Conservation (phyloP, 1,284 basidiomycete genomes). For the Stygiomarasmius scandens region DNA sequence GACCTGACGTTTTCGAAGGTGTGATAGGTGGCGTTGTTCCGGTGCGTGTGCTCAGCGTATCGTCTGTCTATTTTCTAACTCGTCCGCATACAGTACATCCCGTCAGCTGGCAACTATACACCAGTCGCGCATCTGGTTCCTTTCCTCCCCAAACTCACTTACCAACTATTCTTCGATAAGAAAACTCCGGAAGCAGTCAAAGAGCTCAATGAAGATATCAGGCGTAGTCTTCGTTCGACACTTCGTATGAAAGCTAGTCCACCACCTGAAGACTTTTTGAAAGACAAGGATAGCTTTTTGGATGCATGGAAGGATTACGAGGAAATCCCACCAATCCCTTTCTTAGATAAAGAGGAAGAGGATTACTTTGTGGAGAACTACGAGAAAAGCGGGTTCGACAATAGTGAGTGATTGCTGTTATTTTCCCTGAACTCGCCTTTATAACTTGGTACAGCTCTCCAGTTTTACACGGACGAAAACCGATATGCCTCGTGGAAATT, state of each 20-base stretch:
- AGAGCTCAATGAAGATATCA: conserved; percentile 60
- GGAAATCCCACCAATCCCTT: conserved; percentile 62
- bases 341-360: conserved; percentile 60
- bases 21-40: conserved; percentile 65
- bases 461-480: conserved; percentile 63
- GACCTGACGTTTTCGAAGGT: conserved; percentile 62
- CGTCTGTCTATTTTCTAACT: neutral
- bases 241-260: conserved; percentile 53
- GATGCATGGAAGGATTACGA: conserved; percentile 48
- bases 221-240: conserved; percentile 51
- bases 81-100: conserved; percentile 62
- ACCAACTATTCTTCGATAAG: conserved; percentile 63
- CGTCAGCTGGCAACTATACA: conserved; percentile 46
- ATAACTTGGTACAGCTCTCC: conserved; percentile 41
- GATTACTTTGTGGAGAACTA: conserved; percentile 69
- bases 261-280: conserved; percentile 57
- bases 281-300: conserved; percentile 49
- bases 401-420: conserved; percentile 49
- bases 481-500: conserved; percentile 52
- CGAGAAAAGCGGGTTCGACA: conserved; percentile 53
- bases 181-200: conserved; percentile 46
- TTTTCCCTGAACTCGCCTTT: neutral
- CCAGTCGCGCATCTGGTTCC: conserved; percentile 45
- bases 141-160: conserved; percentile 54
- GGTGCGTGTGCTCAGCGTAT: too few relatives aligned